Evolutionary conservation across 2,329 filamentous ascomycete species (phyloP), one percentile per base, ranked within the genome.

Genomic region (Aspergillus amoenus): DNA sequence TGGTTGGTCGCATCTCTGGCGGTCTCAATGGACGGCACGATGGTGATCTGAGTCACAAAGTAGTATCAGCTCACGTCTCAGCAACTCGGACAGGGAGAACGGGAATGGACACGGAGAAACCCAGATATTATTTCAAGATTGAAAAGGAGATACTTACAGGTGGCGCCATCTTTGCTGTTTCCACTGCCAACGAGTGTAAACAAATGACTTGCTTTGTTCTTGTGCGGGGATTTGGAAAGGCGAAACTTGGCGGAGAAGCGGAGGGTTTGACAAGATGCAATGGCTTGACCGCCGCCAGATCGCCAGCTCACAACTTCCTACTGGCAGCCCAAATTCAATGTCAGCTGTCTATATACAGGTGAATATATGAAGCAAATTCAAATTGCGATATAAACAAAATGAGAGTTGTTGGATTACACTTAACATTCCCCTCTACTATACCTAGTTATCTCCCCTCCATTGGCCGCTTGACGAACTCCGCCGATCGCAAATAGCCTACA

Each of bases 21-120:
- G 22, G 82, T 81, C 63, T 87, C 82, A 49, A 89, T 74, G 21
- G 86, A 84, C 51, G 87, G 87, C 70, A 85, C 81, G 61, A 86
- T 73, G 32, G 74, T 75, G 60, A 75, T 72, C 81, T 82, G 66
- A 61, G 57, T 61, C 63, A 44, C 52, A 47, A 15, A 54, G 61
- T 52, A 64, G 54, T 46, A 55, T 55, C 18, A 48, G 24, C 22
- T 18, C 24, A 41, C 15, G 43, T 47, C 22, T 37, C 42, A 15
- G n/a, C 17, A 18, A 48, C 13, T 22, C 21, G n/a, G 27, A 17
- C 9, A 12, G 27, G 22, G 18, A 12, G 4, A 18, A 3, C 15
- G 30, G 21, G 11, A 9, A 9, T 22, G 21, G 9, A 40, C n/a
- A 42, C 15, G 13, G 2, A 37, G 34, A 3, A 21, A 21, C 21